Conservation (phyloP, 805 yeast genomes). For the Kluyveromyces starmeri region DNA sequence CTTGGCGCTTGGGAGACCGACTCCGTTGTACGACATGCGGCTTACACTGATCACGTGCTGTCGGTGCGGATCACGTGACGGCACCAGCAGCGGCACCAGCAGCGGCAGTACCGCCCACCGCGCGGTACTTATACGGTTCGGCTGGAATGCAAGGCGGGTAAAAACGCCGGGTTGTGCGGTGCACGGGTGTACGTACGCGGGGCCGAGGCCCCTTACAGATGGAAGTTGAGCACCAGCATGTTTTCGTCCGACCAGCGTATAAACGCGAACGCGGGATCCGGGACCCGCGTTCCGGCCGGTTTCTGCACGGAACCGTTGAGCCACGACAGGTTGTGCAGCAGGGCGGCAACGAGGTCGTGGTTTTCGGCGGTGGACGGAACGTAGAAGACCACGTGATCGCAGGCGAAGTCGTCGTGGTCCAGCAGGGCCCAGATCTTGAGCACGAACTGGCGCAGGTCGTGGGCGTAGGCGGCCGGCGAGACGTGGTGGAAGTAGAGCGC, state of each 20-base stretch:
- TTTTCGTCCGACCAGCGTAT: conserved; percentile 19
- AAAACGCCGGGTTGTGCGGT: too few relatives aligned
- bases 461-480: conserved; percentile 1
- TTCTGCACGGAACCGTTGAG: conserved; percentile 21
- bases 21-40: conserved; percentile 27
- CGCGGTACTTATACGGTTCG: too few relatives aligned
- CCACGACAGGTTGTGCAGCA: conserved; percentile 26
- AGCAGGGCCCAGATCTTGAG: conserved; percentile 22
- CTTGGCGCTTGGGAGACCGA: conserved; percentile 27
- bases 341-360: conserved; percentile 11
- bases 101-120: too few relatives aligned
- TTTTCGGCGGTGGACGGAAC: conserved; percentile 13
- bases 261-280: conserved; percentile 17
- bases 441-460: conserved; percentile 19
- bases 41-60: too few relatives aligned
- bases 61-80: too few relatives aligned
- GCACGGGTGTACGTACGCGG: too few relatives aligned
- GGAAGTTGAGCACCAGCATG: conserved; percentile 24
- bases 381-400: conserved; percentile 3
- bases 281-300: conserved; percentile 10
- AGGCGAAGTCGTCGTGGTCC: conserved; percentile 2
- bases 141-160: too few relatives aligned
- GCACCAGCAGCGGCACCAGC: too few relatives aligned
- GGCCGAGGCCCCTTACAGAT: too few relatives aligned
- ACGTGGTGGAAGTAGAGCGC: conserved; percentile 1